A percentile compares a stretch with the other conserved stretches of the same genome.
Evolutionary conservation across 2,329 filamentous ascomycete species (phyloP).

Genomic region (Trichoderma guizhouense): DNA sequence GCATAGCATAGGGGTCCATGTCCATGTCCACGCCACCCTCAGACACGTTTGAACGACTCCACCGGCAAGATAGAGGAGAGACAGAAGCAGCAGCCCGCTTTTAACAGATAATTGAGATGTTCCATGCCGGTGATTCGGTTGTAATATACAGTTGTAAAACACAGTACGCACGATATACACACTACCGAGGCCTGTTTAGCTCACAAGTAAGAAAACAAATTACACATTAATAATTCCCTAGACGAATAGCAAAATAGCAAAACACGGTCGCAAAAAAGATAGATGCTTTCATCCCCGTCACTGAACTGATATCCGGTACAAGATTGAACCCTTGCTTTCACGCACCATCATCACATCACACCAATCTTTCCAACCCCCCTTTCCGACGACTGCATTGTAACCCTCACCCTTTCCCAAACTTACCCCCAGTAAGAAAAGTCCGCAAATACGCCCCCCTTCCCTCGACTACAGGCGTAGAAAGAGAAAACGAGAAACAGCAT

Average conservation of each 20-base stretch:
- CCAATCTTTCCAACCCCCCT: background rate
- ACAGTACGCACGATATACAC: background rate
- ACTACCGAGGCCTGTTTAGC: background rate
- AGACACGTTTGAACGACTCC: slow-evolving; percentile 7
- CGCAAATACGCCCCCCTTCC: background rate
- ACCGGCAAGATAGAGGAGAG: background rate
- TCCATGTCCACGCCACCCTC: background rate
- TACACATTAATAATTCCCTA: background rate
- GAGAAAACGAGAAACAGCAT: background rate
- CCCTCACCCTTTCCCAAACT: background rate
- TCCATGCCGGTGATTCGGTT: background rate
- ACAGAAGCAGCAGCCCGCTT: background rate
- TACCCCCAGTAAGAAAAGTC: background rate
- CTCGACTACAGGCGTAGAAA: background rate
- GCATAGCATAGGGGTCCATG: background rate
- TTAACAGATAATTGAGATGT: background rate
- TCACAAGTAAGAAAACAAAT: background rate
- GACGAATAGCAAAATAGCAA: background rate
- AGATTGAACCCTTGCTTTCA: background rate
- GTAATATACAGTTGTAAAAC: background rate
- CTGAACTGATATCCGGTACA: background rate
- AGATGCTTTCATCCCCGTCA: background rate
- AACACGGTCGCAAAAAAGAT: background rate
- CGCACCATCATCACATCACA: background rate
- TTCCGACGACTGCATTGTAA: background rate